Evolutionary conservation across 2,329 filamentous ascomycete species (phyloP).

Genomic region (Dothistroma pini): DNA sequence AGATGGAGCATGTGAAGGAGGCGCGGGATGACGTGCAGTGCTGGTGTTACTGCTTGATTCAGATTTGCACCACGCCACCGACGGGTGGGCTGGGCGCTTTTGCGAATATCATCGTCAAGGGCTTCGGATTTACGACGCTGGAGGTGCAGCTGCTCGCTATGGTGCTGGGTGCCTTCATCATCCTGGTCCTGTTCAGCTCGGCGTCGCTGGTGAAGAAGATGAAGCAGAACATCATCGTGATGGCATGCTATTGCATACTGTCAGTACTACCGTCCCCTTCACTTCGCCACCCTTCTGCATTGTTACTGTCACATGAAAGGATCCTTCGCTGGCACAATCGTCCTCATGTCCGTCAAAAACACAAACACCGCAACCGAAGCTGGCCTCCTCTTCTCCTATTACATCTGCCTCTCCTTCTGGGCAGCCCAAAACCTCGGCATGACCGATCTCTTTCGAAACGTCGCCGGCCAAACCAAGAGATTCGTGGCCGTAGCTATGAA

Average conservation of each 20-base stretch:
- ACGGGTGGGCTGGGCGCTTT: slow-evolving; percentile 71
- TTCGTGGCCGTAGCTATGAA: slow-evolving; percentile 64
- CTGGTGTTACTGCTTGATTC: slow-evolving; percentile 48
- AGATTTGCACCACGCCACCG: slow-evolving; percentile 68
- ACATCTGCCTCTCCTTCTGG: slow-evolving; percentile 75
- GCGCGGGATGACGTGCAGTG: slow-evolving; percentile 61
- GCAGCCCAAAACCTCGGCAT: slow-evolving; percentile 48
- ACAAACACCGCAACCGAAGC: slow-evolving; percentile 56
- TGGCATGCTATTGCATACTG: slow-evolving; percentile 64
- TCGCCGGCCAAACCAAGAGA: slow-evolving; percentile 73
- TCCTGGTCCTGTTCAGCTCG: slow-evolving; percentile 63
- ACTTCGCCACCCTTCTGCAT: neutral
- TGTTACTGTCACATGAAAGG: slow-evolving; percentile 35
- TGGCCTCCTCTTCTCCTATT: slow-evolving; percentile 69
- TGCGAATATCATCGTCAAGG: slow-evolving; percentile 68
- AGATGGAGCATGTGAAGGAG: slow-evolving; percentile 53
- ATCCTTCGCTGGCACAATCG: slow-evolving; percentile 67
- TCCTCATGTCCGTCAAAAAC: slow-evolving; percentile 66
- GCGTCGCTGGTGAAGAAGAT: slow-evolving; percentile 66
- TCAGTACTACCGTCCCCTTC: slow-evolving; percentile 39
- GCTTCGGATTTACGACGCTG: slow-evolving; percentile 62
- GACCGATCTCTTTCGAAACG: slow-evolving; percentile 49
- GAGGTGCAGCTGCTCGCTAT: slow-evolving; percentile 72
- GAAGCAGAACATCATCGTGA: slow-evolving; percentile 64
- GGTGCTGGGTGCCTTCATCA: slow-evolving; percentile 71